These are phyloP conservation scores for Colletotrichum graminicola DNA, from an alignment of 2,329 filamentous ascomycete species.

Conservation along the genomic window DNA sequence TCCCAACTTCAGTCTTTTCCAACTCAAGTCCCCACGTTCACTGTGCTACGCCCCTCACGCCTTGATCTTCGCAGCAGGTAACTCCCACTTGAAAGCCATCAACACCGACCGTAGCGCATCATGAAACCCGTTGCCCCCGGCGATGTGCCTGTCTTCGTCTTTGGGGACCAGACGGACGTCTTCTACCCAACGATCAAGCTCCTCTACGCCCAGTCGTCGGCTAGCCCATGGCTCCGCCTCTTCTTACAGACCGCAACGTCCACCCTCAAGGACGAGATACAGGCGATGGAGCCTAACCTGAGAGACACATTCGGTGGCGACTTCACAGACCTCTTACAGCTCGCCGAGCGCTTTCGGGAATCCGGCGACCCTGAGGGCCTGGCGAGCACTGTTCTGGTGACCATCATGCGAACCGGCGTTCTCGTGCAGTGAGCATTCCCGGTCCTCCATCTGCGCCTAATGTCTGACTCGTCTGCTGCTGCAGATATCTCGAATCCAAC, in stretches of 20 bases:
- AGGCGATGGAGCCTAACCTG: background rate
- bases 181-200: background rate
- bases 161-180: slow-evolving; percentile 1
- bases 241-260: slow-evolving; percentile 1
- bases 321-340: background rate
- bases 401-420: background rate
- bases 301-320: background rate
- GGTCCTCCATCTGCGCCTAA: background rate
- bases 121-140: background rate
- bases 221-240: background rate
- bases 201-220: background rate
- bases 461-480: background rate
- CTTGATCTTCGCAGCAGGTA: no score
- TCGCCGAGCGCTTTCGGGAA: slow-evolving; percentile 5
- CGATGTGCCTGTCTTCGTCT: background rate
- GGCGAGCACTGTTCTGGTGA: background rate
- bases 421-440: background rate
- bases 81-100: no score
- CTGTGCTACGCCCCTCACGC: no score
- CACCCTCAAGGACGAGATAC: background rate
- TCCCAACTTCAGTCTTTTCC: no score
- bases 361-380: slow-evolving; percentile 5
- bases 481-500: slow-evolving; percentile 1
- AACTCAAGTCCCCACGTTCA: no score
- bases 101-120: background rate